Percentiles rank a stretch among this genome's conserved stretches.
These are phyloP conservation scores for Carpinus viminea DNA, from an alignment of 306 rosid species.

Conservation along the genomic window DNA sequence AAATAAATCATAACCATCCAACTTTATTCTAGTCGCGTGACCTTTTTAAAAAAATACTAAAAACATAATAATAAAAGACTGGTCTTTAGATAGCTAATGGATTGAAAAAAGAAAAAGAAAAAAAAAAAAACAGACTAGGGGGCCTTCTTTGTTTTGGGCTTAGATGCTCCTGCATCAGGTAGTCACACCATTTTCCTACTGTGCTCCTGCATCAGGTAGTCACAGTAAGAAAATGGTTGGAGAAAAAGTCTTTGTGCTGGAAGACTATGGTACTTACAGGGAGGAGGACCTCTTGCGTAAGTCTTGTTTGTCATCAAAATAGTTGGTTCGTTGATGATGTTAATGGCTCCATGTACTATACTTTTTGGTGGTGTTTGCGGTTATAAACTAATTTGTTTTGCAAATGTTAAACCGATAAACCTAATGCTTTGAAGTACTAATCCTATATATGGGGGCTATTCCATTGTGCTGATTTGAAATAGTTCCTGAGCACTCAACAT, in stretches of 20 bases:
- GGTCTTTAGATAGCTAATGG: too few species aligned
- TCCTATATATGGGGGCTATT: neutral
- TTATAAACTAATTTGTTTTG: neutral
- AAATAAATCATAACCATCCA: too few species aligned
- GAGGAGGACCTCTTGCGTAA: neutral
- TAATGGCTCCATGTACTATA: neutral
- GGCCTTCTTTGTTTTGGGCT: too few species aligned
- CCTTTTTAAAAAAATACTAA: too few species aligned
- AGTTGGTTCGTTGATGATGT: neutral
- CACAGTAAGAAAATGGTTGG: conserved; percentile 2
- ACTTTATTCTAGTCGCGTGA: too few species aligned
- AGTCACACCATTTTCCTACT: too few species aligned
- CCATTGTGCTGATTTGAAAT: neutral
- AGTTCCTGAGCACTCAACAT: neutral
- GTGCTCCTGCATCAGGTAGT: too few species aligned
- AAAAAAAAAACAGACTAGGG: too few species aligned
- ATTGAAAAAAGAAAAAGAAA: too few species aligned
- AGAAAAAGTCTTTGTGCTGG: neutral
- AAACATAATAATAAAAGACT: too few species aligned
- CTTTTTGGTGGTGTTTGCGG: neutral
- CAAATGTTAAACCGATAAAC: neutral
- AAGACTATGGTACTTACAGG: neutral
- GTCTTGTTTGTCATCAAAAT: neutral
- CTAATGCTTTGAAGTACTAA: neutral
- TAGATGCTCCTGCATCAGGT: too few species aligned